Evolutionary conservation across 768 basidiomycete genomes (phyloP).

Genomic region (Trametes cinnabarina): DNA sequence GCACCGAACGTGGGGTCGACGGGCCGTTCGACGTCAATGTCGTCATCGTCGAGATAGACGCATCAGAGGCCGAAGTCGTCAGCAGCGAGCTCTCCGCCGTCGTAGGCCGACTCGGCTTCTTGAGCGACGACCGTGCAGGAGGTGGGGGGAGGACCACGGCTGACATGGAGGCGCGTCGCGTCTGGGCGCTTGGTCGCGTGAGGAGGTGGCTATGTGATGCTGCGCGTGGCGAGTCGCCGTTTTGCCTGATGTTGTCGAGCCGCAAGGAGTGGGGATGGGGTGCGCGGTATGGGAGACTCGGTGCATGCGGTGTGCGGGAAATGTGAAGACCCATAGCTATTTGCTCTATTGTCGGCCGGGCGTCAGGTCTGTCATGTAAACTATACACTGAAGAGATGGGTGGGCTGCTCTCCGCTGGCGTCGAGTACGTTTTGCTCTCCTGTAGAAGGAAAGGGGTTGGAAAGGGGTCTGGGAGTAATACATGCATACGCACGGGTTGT

Average conservation of each 20-base stretch:
- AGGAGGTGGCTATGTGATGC: conserved; percentile 6
- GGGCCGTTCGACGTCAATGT: conserved; percentile 45
- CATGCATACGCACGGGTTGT: conserved; percentile 12
- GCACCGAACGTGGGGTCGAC: conserved; percentile 27
- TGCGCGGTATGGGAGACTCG: conserved; percentile 31
- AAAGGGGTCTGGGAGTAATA: too few species aligned
- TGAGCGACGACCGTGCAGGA: conserved; percentile 64
- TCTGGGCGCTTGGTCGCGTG: conserved; percentile 11
- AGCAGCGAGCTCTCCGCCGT: conserved; percentile 35
- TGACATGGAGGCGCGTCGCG: conserved; percentile 18
- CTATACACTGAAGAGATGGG: conserved; percentile 30
- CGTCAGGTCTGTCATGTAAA: conserved; percentile 37
- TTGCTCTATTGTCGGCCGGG: conserved; percentile 65
- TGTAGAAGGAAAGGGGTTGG: neutral
- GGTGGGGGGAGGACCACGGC: conserved; percentile 38
- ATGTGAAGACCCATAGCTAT: conserved; percentile 80
- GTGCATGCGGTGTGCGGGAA: conserved; percentile 75
- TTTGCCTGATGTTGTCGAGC: neutral
- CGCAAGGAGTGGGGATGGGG: neutral
- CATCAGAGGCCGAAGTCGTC: conserved; percentile 35
- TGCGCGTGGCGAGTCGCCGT: conserved; percentile 1
- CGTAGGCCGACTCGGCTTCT: conserved; percentile 44
- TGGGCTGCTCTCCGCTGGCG: conserved; percentile 25
- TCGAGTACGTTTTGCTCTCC: conserved; percentile 27
- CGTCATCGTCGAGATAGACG: conserved; percentile 41